Conservation (phyloP, 805 yeast species). For the Pichia deserticola region DNA sequence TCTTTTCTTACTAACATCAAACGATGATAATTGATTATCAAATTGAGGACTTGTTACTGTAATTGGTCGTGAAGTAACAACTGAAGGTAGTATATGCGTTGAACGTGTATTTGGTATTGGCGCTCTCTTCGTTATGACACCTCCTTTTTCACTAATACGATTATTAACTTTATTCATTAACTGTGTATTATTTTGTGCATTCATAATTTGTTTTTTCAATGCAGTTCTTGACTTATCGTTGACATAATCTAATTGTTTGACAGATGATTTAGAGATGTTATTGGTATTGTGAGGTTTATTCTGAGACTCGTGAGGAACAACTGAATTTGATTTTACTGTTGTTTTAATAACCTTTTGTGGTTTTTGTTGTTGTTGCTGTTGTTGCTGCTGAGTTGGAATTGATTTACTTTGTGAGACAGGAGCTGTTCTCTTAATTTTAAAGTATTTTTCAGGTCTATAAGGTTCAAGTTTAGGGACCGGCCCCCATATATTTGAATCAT, state of each 20-base stretch:
- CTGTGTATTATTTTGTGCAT: constrained; percentile 27
- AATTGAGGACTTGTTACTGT: background rate
- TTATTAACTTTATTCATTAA: constrained; percentile 29
- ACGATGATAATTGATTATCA: background rate
- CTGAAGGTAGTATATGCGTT: constrained; percentile 11
- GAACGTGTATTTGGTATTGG: constrained; percentile 10
- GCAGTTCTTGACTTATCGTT: constrained; percentile 5
- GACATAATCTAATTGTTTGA: background rate
- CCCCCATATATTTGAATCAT: constrained; percentile 63
- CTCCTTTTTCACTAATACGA: constrained; percentile 25
- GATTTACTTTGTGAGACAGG: too few species aligned
- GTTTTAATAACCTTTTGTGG: constrained; percentile 15
- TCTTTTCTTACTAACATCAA: constrained; percentile 2
- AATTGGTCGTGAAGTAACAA: too few species aligned
- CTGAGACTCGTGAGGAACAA: too few species aligned
- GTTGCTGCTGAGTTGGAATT: background rate
- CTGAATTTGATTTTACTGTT: background rate
- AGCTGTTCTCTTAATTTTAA: background rate
- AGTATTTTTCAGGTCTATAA: constrained; percentile 38
- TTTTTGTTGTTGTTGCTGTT: constrained; percentile 16
- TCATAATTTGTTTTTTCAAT: constrained; percentile 24
- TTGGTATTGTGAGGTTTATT: too few species aligned
- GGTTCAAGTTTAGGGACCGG: constrained; percentile 65
- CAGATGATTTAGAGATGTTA: too few species aligned
- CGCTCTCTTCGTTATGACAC: constrained; percentile 20